These are phyloP conservation scores for Fallopia convolvulus DNA, from an alignment of 148 eudicot species.

Conservation along the genomic window DNA sequence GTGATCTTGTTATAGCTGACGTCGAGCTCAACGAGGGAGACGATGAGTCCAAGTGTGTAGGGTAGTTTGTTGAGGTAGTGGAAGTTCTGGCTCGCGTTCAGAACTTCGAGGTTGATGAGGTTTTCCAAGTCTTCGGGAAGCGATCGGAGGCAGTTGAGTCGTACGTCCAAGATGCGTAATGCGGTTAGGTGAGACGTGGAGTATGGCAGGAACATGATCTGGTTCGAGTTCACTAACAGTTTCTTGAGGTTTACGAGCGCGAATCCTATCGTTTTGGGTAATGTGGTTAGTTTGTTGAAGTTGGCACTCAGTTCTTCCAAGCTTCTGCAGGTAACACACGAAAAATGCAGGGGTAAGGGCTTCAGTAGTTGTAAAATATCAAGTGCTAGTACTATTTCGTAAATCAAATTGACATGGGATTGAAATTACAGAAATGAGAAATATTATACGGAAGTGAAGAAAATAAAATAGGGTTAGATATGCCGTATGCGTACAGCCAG, in stretches of 20 bases:
- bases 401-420: too few relatives aligned
- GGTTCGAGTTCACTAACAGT: conserved; percentile 67
- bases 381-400: too few relatives aligned
- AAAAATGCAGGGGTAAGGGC: background rate
- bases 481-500: too few relatives aligned
- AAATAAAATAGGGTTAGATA: too few relatives aligned
- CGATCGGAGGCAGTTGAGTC: conserved; percentile 60
- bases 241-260: conserved; percentile 54
- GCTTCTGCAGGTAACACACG: background rate
- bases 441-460: too few relatives aligned
- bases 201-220: conserved; percentile 44
- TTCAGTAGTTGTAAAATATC: too few relatives aligned
- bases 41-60: conserved; percentile 53
- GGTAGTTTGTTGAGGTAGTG: conserved; percentile 49
- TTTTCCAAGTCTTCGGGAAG: conserved; percentile 69
- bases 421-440: too few relatives aligned
- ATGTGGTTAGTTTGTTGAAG: conserved; percentile 51
- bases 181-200: conserved; percentile 51
- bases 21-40: conserved; percentile 62
- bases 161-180: conserved; percentile 45
- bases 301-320: conserved; percentile 59
- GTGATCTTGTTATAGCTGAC: conserved; percentile 61
- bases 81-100: conserved; percentile 72
- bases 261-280: conserved; percentile 70
- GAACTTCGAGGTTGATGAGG: conserved; percentile 45